phyloP scores from a whole-genome alignment of 2,329 filamentous ascomycete genomes.

The Penicillium griseofulvum region DNA sequence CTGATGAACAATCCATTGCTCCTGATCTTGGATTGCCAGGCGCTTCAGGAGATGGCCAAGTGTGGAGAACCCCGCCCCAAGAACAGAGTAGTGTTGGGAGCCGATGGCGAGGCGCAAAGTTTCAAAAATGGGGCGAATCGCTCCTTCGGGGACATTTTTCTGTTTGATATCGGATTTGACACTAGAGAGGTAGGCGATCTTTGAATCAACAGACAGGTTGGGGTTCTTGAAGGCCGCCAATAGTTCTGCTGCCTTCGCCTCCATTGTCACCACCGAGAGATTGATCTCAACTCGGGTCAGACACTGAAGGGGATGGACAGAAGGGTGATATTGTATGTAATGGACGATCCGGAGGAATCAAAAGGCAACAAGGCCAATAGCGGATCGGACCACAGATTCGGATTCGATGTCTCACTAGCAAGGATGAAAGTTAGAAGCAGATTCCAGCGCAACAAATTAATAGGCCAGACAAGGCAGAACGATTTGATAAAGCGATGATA shows the following conservation, averaged over 20 bases:
- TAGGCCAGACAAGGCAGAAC: not conserved
- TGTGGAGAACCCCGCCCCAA: conserved; percentile 80
- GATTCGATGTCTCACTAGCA: not conserved
- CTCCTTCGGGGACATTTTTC: conserved; percentile 75
- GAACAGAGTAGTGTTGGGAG: conserved; percentile 73
- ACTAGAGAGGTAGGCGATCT: conserved; percentile 67
- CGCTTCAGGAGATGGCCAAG: conserved; percentile 85
- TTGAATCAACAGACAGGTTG: conserved; percentile 66
- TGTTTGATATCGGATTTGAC: conserved; percentile 91
- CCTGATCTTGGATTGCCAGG: conserved; percentile 78
- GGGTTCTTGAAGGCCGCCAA: conserved; percentile 57
- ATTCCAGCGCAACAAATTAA: not conserved
- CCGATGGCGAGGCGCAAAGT: conserved; percentile 71
- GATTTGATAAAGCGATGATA: not conserved
- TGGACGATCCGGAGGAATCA: not conserved
- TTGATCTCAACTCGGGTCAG: conserved; percentile 9
- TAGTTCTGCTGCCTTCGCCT: conserved; percentile 55
- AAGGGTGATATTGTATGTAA: conserved; percentile 8
- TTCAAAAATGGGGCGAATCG: conserved; percentile 74
- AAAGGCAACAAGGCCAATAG: not conserved
- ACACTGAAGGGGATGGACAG: conserved; percentile 18
- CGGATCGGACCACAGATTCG: not conserved
- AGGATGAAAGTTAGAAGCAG: not conserved
- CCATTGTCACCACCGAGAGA: conserved; percentile 45
- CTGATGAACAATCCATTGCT: conserved; percentile 66